Percentiles rank a stretch among this genome's conserved stretches.
Conservation (phyloP, 2,329 filamentous ascomycete genomes). For the Sporothrix schenckii region DNA sequence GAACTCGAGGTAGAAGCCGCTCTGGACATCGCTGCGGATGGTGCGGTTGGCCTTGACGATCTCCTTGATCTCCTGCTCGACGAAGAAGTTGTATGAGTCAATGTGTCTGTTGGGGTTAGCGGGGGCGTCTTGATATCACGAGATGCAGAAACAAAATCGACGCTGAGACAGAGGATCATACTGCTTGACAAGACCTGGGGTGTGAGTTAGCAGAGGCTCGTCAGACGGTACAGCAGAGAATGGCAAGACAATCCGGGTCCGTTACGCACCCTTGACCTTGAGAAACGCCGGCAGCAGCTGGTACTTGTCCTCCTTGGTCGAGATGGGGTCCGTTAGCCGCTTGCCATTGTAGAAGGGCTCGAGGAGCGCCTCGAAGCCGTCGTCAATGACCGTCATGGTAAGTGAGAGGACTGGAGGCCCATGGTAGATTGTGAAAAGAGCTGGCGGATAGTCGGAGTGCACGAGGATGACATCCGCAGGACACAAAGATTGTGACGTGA, state of each 20-base stretch:
- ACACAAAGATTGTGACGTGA: not conserved
- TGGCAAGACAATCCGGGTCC: slow-evolving; percentile 34
- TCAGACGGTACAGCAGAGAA: not conserved
- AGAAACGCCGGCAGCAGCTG: slow-evolving; percentile 96
- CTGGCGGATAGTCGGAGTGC: not conserved
- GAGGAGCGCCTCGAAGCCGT: slow-evolving; percentile 67
- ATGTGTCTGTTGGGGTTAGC: slow-evolving; percentile 63
- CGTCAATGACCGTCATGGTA: slow-evolving; percentile 59
- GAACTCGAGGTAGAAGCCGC: slow-evolving; percentile 90
- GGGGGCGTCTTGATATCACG: slow-evolving; percentile 7
- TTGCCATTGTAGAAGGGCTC: slow-evolving; percentile 71
- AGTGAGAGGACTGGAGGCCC: slow-evolving; percentile 7
- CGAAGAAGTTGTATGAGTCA: slow-evolving; percentile 98
- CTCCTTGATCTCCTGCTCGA: slow-evolving; percentile 94
- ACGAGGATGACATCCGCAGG: not conserved
- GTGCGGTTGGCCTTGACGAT: slow-evolving; percentile 90
- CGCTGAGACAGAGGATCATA: slow-evolving; percentile 44
- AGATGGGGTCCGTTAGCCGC: slow-evolving; percentile 66
- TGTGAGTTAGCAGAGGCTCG: slow-evolving; percentile 26
- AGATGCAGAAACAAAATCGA: not conserved
- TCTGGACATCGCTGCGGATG: slow-evolving; percentile 89
- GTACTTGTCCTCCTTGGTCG: slow-evolving; percentile 82
- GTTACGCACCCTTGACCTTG: slow-evolving; percentile 77
- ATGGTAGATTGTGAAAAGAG: slow-evolving; percentile 15
- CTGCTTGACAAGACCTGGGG: slow-evolving; percentile 79